Percentiles rank a stretch among this genome's conserved stretches.
Conservation (phyloP, 257 asterid species). For the Solanum commersonii region DNA sequence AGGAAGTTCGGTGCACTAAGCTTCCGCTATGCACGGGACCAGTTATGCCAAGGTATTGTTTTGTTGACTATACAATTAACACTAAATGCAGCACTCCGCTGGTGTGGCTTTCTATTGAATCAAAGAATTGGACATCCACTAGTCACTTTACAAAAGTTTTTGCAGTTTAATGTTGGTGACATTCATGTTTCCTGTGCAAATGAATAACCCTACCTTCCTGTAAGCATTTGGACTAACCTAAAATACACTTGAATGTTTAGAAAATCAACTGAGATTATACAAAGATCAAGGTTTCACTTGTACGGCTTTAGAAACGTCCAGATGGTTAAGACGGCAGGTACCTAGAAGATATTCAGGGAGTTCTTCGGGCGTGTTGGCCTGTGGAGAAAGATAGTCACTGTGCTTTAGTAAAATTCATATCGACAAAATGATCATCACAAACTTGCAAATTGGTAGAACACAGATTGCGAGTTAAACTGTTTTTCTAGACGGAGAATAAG, state of each 20-base stretch:
- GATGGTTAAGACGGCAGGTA: constrained; percentile 79
- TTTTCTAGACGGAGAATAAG: neutral
- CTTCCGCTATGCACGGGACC: neutral
- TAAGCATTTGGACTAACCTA: neutral
- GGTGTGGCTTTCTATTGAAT: neutral
- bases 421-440: neutral
- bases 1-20: neutral
- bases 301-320: constrained; percentile 58
- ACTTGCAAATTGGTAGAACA: neutral
- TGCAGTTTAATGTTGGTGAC: neutral
- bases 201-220: neutral
- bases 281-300: constrained; percentile 14
- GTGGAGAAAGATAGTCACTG: neutral
- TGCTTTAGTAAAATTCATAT: neutral
- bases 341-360: constrained; percentile 81
- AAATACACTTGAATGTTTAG: neutral
- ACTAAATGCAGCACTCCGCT: neutral
- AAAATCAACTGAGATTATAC: neutral
- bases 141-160: neutral
- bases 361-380: constrained; percentile 83
- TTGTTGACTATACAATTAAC: neutral
- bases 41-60: neutral
- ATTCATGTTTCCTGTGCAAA: neutral
- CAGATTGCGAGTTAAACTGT: neutral
- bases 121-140: constrained; percentile 11